Conservation (phyloP, 2,329 filamentous ascomycete species). For the Clarireedia paspali region DNA sequence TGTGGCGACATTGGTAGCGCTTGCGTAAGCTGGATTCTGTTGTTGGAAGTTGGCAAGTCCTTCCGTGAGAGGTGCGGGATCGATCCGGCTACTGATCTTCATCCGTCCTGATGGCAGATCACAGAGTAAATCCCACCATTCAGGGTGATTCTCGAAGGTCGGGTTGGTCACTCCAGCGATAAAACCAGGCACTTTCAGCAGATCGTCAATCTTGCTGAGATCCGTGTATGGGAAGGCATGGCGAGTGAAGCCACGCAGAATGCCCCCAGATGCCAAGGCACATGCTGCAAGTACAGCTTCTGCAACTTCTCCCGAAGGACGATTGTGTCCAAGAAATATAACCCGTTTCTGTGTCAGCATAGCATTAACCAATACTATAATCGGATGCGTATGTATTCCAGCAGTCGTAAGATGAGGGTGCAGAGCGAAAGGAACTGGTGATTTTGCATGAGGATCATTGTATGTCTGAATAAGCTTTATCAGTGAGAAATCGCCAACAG, state of each 20-base stretch:
- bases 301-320: slow-evolving; percentile 90
- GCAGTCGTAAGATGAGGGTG: slow-evolving; percentile 93
- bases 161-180: slow-evolving; percentile 97
- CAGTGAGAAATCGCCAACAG: slow-evolving; percentile 93
- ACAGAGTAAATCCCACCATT: slow-evolving; percentile 98
- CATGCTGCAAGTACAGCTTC: slow-evolving; percentile 98
- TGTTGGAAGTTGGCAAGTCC: slow-evolving; percentile 84
- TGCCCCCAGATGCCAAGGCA: slow-evolving; percentile 81
- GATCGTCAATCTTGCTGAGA: slow-evolving; percentile 92
- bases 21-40: slow-evolving; percentile 54
- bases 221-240: slow-evolving; percentile 98
- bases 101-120: slow-evolving; percentile 87
- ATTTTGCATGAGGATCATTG: slow-evolving; percentile 71
- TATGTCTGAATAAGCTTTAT: slow-evolving; percentile 97
- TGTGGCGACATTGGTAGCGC: slow-evolving; percentile 36
- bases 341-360: slow-evolving; percentile 93
- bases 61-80: slow-evolving; percentile 72
- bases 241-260: slow-evolving; percentile 88
- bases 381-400: slow-evolving; percentile 82
- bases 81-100: slow-evolving; percentile 87
- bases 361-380: slow-evolving; percentile 90
- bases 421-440: slow-evolving; percentile 74
- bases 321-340: slow-evolving; percentile 91
- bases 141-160: slow-evolving; percentile 85
- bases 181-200: slow-evolving; percentile 92